Percentiles rank a stretch among this genome's conserved stretches.
Conservation (phyloP, 2,329 filamentous ascomycete species). For the Chaetomiaceae sp. region DNA sequence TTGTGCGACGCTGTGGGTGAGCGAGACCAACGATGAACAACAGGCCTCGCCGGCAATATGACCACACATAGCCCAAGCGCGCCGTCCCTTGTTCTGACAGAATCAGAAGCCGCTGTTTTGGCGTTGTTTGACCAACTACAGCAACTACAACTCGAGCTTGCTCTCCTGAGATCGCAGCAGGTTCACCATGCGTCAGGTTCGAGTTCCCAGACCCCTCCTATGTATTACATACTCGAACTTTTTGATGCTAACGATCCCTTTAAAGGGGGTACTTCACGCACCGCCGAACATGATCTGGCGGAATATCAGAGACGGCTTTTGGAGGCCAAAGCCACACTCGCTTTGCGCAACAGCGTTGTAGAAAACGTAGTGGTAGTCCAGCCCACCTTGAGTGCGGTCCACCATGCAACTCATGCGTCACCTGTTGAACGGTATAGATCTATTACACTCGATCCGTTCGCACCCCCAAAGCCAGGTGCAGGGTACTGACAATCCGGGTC, state of each 20-base stretch:
- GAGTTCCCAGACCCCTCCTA: no score
- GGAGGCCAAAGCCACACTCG: slow-evolving; percentile 65
- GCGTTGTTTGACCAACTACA: slow-evolving; percentile 67
- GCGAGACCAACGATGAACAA: no score
- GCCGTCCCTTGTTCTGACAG: slow-evolving; percentile 52
- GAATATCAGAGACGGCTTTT: slow-evolving; percentile 62
- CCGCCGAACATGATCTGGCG: slow-evolving; percentile 46
- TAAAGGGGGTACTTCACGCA: slow-evolving; percentile 9
- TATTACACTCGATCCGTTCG: background rate
- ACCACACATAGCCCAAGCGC: slow-evolving; percentile 16
- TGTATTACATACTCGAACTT: no score
- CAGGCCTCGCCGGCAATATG: slow-evolving; percentile 1
- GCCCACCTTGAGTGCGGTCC: slow-evolving; percentile 73
- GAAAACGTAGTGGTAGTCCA: slow-evolving; percentile 67
- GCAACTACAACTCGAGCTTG: slow-evolving; percentile 67
- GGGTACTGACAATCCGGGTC: background rate
- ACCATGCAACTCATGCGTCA: slow-evolving; percentile 60
- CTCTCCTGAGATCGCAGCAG: slow-evolving; percentile 55
- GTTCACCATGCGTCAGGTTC: slow-evolving; percentile 22
- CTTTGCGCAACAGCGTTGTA: slow-evolving; percentile 64
- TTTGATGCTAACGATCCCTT: background rate
- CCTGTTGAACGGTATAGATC: slow-evolving; percentile 60
- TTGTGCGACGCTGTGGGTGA: no score
- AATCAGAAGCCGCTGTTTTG: slow-evolving; percentile 62
- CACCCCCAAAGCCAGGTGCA: no score